Evolutionary conservation across 345 rosid species (phyloP).

Genomic region (Geranium rotundifolium): DNA sequence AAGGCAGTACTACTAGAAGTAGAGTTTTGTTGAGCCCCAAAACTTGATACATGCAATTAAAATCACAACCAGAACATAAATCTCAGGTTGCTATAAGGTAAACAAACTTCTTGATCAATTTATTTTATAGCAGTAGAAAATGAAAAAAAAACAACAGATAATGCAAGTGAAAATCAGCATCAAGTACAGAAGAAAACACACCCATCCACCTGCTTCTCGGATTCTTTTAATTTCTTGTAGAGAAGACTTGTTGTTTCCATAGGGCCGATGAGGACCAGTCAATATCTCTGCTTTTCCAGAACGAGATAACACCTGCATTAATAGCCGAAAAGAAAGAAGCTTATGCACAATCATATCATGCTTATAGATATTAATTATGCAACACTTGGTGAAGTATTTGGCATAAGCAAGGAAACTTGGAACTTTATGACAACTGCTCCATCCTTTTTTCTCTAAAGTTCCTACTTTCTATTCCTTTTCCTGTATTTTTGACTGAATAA

Average conservation of each 20-base stretch:
- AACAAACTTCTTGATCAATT: not conserved
- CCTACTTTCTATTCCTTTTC: not conserved
- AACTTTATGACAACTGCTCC: not conserved
- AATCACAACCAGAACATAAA: not conserved
- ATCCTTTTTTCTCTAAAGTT: not conserved
- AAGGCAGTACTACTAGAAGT: too few species aligned
- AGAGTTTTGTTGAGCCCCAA: not conserved
- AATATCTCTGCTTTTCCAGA: conserved; percentile 61
- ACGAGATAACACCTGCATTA: conserved; percentile 60
- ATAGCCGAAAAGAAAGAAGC: conserved; percentile 4
- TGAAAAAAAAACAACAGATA: not conserved
- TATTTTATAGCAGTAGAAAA: not conserved
- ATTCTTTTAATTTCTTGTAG: conserved; percentile 75
- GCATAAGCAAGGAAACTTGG: not conserved
- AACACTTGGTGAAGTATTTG: not conserved
- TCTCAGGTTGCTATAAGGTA: not conserved
- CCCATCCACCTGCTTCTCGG: conserved; percentile 99
- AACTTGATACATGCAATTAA: not conserved
- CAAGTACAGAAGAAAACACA: conserved; percentile 43
- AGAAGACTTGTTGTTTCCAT: conserved; percentile 57
- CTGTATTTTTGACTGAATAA: not conserved
- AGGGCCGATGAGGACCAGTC: conserved; percentile 80
- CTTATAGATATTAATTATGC: not conserved
- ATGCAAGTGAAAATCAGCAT: conserved; percentile 1
- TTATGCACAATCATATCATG: not conserved